These are phyloP conservation scores for Fomitopsis betulina DNA, from an alignment of 1,284 basidiomycete genomes.

Conservation along the genomic window DNA sequence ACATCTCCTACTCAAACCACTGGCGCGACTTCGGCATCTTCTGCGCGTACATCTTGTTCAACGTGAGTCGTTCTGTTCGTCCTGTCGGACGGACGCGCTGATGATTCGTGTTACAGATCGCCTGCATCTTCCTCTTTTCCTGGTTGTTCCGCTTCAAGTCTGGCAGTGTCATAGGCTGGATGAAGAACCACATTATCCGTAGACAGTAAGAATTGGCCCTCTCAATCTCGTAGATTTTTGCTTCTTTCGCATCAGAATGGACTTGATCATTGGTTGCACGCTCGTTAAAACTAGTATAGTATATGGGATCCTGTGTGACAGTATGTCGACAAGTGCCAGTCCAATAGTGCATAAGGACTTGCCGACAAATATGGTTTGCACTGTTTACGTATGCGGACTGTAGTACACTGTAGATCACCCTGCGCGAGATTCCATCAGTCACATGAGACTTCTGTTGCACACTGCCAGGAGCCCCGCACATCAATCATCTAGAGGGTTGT, in stretches of 20 bases:
- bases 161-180: slow-evolving; percentile 1
- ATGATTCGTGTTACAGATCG: slow-evolving; percentile 18
- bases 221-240: too few species aligned
- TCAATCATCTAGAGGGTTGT: too few species aligned
- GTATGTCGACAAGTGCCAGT: background rate
- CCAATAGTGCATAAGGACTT: too few species aligned
- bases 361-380: too few species aligned
- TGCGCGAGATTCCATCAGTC: too few species aligned
- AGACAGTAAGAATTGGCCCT: background rate
- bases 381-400: too few species aligned
- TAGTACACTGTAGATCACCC: too few species aligned
- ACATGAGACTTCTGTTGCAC: too few species aligned
- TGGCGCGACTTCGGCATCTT: slow-evolving; percentile 68
- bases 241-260: background rate
- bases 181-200: slow-evolving; percentile 2
- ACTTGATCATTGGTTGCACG: background rate
- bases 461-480: too few species aligned
- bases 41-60: slow-evolving; percentile 60
- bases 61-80: slow-evolving; percentile 32
- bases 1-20: slow-evolving; percentile 49
- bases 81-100: background rate
- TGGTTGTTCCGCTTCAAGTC: slow-evolving; percentile 27
- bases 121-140: slow-evolving; percentile 28
- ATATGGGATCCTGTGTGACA: background rate
- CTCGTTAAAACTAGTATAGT: background rate